phyloP scores from a whole-genome alignment of 768 basidiomycete species.

The Mycena rosella region DNA sequence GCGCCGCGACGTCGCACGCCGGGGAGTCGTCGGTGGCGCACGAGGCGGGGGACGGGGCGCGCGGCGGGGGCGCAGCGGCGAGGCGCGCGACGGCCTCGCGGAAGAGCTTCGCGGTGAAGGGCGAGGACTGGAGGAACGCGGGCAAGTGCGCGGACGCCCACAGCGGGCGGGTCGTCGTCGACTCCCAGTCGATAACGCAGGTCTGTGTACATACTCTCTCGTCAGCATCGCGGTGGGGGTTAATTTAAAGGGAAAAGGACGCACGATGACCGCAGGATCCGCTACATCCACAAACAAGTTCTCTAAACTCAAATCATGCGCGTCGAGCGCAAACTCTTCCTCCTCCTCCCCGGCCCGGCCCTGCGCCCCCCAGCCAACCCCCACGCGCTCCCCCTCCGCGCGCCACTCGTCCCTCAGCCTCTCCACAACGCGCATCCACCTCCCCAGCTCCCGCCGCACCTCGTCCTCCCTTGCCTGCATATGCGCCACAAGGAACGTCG shows the following conservation, averaged over 20 bases:
- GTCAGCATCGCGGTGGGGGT: not conserved
- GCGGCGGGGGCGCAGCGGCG: conserved; percentile 40
- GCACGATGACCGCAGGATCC: conserved; percentile 77
- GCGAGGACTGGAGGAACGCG: conserved; percentile 81
- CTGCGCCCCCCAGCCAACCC: conserved; percentile 23
- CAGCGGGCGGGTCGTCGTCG: conserved; percentile 87
- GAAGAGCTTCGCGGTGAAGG: conserved; percentile 80
- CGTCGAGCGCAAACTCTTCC: conserved; percentile 85
- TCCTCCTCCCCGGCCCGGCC: conserved; percentile 37
- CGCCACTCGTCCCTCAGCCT: conserved; percentile 52
- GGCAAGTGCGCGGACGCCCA: conserved; percentile 90
- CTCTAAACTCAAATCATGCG: conserved; percentile 88
- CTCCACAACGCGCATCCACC: conserved; percentile 80
- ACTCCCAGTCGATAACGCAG: conserved; percentile 92
- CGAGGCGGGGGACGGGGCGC: conserved; percentile 36
- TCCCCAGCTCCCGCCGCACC: conserved; percentile 77
- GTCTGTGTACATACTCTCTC: conserved; percentile 65
- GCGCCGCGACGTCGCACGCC: conserved; percentile 38
- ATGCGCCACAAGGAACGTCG: conserved; percentile 83
- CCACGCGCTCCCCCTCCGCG: conserved; percentile 36
- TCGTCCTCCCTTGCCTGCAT: conserved; percentile 70
- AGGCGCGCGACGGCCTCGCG: conserved; percentile 71
- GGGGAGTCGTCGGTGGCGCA: conserved; percentile 12
- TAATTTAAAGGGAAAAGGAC: conserved; percentile 47
- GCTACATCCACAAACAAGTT: conserved; percentile 85